These are phyloP conservation scores for Pisolithus albus DNA, from an alignment of 768 basidiomycete species.

Conservation along the genomic window DNA sequence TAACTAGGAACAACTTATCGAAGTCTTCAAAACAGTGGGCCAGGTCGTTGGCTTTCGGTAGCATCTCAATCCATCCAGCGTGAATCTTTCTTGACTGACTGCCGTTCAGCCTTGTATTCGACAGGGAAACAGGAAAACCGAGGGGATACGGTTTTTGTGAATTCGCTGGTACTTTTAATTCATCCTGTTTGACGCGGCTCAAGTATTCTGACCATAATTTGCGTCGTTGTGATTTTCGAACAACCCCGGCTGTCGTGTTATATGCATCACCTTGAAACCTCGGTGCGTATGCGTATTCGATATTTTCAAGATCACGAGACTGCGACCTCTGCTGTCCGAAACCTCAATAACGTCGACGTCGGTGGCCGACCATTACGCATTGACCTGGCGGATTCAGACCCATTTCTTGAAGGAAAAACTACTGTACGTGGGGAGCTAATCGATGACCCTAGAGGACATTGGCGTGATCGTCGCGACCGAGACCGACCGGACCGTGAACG, in stretches of 20 bases:
- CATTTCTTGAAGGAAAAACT: slow-evolving; percentile 86
- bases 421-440: slow-evolving; percentile 78
- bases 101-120: slow-evolving; percentile 66
- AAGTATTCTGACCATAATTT: slow-evolving; percentile 34
- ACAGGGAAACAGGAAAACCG: slow-evolving; percentile 90
- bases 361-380: slow-evolving; percentile 91
- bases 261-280: slow-evolving; percentile 12
- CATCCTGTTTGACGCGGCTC: slow-evolving; percentile 18
- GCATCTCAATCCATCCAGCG: neutral
- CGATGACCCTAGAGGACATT: slow-evolving; percentile 39
- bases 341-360: slow-evolving; percentile 88
- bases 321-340: slow-evolving; percentile 90
- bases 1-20: slow-evolving; percentile 69
- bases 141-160: slow-evolving; percentile 93
- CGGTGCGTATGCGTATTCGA: neutral
- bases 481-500: slow-evolving; percentile 33
- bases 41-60: slow-evolving; percentile 87
- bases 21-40: slow-evolving; percentile 83
- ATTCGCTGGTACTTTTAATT: slow-evolving; percentile 69
- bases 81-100: slow-evolving; percentile 2
- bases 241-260: neutral
- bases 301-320: slow-evolving; percentile 80
- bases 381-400: slow-evolving; percentile 90
- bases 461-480: slow-evolving; percentile 45
- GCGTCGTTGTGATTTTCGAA: slow-evolving; percentile 1